Base-by-base conservation (phyloP, 2,329 filamentous ascomycete species). In the Penicillium sp. region DNA sequence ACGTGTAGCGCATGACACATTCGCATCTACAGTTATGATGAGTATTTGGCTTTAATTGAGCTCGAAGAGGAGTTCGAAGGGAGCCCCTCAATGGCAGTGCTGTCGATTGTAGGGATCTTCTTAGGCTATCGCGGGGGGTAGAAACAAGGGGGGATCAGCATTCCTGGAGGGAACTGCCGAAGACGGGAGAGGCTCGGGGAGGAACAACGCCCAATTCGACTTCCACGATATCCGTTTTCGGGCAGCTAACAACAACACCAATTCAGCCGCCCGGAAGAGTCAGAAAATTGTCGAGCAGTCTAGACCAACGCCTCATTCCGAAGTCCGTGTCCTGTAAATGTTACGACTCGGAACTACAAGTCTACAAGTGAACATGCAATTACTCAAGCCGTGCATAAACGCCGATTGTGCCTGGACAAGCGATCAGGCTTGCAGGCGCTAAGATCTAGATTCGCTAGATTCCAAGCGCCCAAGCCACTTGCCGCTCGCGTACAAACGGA, bases 211-310 rank as follows among this genome's bases (percentile, higher is more conserved):
- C 11, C 31, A 41, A 38, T 15, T 28, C 35, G 39, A 25, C 31
- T 34, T 41, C n/a, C 55, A 59, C 50, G 54, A 60, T 63, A 8
- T 67, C 66, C 67, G 67, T 63, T 68, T 67, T 63, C 67, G 62
- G 67, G 22, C 48, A 51, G 54, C 50, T 38, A 35, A 62, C 51
- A 60, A 61, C 54, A 55, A 54, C 39, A 20, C 17, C 48, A 20
- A 14, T 35, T 50, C 31, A 31, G n/a, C 41, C 17, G 28, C n/a
- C n/a, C n/a, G 20, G 25, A 35, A 3, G 28, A 35, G 45, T 20
- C 28, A 49, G 11, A 20, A 17, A 35, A n/a, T 5, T 12, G 43
- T 20, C 38, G 37, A 50, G 59, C 59, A 14, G 20, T 62, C 61
- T 60, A 63, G 56, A 58, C 55, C 58, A 43, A 34, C 49, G 25